Evolutionary conservation across 2,329 filamentous ascomycete species (phyloP).

Genomic region (Fusarium begoniae): DNA sequence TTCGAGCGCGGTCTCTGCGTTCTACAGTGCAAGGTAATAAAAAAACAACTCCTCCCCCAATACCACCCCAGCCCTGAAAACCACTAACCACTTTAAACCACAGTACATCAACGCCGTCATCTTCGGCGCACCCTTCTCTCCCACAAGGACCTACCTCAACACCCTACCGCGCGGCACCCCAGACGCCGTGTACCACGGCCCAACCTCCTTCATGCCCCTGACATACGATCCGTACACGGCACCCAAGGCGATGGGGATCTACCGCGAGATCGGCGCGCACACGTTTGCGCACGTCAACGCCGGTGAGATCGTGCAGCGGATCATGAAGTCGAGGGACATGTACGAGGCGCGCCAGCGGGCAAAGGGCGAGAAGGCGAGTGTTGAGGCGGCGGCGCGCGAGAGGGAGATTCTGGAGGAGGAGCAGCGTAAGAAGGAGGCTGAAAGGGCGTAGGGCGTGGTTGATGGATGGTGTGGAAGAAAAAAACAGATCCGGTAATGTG

Average conservation of each 20-base stretch:
- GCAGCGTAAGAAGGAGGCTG: slow-evolving; percentile 60
- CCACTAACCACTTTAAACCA: slow-evolving; percentile 16
- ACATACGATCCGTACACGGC: slow-evolving; percentile 84
- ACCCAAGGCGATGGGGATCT: slow-evolving; percentile 84
- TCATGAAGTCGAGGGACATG: slow-evolving; percentile 83
- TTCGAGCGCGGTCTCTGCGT: slow-evolving; percentile 96
- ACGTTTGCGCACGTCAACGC: slow-evolving; percentile 89
- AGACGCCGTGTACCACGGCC: slow-evolving; percentile 92
- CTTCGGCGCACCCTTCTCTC: slow-evolving; percentile 89
- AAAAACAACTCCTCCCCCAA: too few species aligned
- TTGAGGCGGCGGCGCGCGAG: slow-evolving; percentile 72
- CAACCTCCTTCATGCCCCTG: slow-evolving; percentile 86
- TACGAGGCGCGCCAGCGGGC: slow-evolving; percentile 92
- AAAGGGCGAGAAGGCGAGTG: slow-evolving; percentile 86
- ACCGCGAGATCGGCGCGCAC: slow-evolving; percentile 80
- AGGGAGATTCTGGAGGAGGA: slow-evolving; percentile 71
- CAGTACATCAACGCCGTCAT: slow-evolving; percentile 88
- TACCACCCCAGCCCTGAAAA: neutral
- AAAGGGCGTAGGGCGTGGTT: slow-evolving; percentile 44
- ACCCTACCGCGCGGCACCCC: slow-evolving; percentile 78
- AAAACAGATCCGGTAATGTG: slow-evolving; percentile 8
- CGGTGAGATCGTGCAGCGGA: slow-evolving; percentile 88
- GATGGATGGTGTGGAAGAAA: neutral
- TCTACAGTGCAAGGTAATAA: slow-evolving; percentile 84
- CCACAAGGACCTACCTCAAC: slow-evolving; percentile 80